Conservation (phyloP, 2,329 filamentous ascomycete species). For the Stachybotrys elegans region DNA sequence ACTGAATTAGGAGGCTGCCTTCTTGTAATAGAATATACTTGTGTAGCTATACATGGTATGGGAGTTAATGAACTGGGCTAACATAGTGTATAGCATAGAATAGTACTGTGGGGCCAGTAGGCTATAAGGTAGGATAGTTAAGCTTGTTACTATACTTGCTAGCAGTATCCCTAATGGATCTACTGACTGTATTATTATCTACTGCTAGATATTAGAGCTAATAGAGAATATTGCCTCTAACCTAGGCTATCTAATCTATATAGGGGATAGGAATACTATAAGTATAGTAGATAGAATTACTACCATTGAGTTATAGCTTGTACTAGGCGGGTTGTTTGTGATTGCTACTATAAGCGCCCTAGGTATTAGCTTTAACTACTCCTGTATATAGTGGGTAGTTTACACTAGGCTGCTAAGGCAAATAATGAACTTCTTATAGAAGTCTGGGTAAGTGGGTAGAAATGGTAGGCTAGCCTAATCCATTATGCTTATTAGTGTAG, state of each 20-base stretch:
- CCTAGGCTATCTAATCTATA: slow-evolving; percentile 3
- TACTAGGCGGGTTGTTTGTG: neutral
- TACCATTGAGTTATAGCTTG: slow-evolving; percentile 3
- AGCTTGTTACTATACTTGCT: neutral
- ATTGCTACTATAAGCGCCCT: slow-evolving; percentile 4
- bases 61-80: slow-evolving; percentile 5
- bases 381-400: slow-evolving; percentile 2
- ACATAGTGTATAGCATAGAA: slow-evolving; percentile 5
- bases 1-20: neutral
- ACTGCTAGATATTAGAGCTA: slow-evolving; percentile 2
- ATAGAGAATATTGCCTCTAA: neutral
- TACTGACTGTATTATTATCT: too few species aligned
- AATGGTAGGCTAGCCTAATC: slow-evolving; percentile 3
- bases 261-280: neutral
- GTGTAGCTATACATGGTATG: slow-evolving; percentile 4
- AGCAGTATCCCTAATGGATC: too few species aligned
- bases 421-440: slow-evolving; percentile 5
- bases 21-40: slow-evolving; percentile 3
- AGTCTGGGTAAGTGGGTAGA: slow-evolving; percentile 2
- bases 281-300: neutral
- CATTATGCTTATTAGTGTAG: slow-evolving; percentile 2
- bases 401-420: slow-evolving; percentile 1
- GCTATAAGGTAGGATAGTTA: slow-evolving; percentile 1
- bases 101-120: neutral
- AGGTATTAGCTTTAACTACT: slow-evolving; percentile 5